phyloP scores from a whole-genome alignment of 2,329 filamentous ascomycete genomes.

The Rhexocercosporidium sp. region DNA sequence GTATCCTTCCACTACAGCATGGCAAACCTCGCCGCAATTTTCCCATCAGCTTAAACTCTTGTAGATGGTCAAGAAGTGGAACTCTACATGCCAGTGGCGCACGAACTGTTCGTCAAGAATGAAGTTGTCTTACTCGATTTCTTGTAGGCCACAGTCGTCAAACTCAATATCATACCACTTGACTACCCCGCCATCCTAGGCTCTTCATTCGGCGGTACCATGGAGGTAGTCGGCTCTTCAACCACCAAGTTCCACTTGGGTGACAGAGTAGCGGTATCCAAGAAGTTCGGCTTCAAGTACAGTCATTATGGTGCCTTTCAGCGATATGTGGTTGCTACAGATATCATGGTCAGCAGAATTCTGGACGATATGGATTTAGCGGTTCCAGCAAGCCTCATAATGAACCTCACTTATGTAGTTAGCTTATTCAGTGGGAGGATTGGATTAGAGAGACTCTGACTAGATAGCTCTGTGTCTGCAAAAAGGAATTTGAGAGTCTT shows the following conservation, averaged over 20 bases:
- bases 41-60: not conserved
- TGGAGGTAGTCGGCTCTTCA: not conserved
- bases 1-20: not conserved
- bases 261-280: not conserved
- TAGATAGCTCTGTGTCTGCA: not conserved
- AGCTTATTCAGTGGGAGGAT: not conserved
- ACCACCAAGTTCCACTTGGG: not conserved
- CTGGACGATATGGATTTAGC: not conserved
- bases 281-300: not conserved
- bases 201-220: not conserved
- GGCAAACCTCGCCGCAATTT: not conserved
- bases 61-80: not conserved
- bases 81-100: not conserved
- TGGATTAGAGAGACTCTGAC: not conserved
- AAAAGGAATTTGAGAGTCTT: not conserved
- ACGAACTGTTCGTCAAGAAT: not conserved
- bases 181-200: not conserved
- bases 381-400: not conserved
- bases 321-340: not conserved
- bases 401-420: not conserved
- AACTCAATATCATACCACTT: not conserved
- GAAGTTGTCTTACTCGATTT: not conserved
- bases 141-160: not conserved
- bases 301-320: conserved; percentile 1
- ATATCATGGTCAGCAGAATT: not conserved